Percentiles rank a stretch among this genome's conserved stretches.
Evolutionary conservation across 768 basidiomycete genomes (phyloP).

Genomic region (Amanita pallidorosea): DNA sequence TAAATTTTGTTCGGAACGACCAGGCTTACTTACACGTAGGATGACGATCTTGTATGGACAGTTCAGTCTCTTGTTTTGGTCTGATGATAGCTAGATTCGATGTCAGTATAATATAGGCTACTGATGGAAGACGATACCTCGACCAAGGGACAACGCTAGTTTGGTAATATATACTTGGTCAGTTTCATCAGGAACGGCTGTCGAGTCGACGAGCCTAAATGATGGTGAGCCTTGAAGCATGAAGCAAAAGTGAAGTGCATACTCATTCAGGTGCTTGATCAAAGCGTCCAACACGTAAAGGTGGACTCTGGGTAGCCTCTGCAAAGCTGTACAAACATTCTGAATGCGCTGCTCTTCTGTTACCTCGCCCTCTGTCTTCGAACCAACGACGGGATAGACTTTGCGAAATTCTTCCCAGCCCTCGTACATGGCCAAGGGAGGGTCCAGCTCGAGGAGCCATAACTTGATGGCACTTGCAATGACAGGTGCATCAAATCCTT

Average conservation of each 20-base stretch:
- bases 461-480: conserved; percentile 80
- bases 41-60: conserved; percentile 89
- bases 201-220: conserved; percentile 56
- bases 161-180: conserved; percentile 81
- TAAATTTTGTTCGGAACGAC: not conserved
- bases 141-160: conserved; percentile 76
- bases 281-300: conserved; percentile 72
- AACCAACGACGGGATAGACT: conserved; percentile 72
- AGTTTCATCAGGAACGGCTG: conserved; percentile 50
- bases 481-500: conserved; percentile 76
- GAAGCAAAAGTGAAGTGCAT: conserved; percentile 14
- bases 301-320: conserved; percentile 68
- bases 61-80: conserved; percentile 70
- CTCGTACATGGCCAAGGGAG: conserved; percentile 77
- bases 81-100: conserved; percentile 54
- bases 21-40: conserved; percentile 45
- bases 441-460: conserved; percentile 87
- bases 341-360: conserved; percentile 52
- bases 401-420: conserved; percentile 87
- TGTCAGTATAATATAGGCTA: conserved; percentile 4
- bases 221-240: conserved; percentile 6
- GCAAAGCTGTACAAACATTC: conserved; percentile 51
- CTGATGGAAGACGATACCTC: conserved; percentile 37
- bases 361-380: conserved; percentile 42
- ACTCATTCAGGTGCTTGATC: conserved; percentile 68